Conservation (phyloP, 225 moss, liverwort and hornwort species). For the Physcomitrium patens region DNA sequence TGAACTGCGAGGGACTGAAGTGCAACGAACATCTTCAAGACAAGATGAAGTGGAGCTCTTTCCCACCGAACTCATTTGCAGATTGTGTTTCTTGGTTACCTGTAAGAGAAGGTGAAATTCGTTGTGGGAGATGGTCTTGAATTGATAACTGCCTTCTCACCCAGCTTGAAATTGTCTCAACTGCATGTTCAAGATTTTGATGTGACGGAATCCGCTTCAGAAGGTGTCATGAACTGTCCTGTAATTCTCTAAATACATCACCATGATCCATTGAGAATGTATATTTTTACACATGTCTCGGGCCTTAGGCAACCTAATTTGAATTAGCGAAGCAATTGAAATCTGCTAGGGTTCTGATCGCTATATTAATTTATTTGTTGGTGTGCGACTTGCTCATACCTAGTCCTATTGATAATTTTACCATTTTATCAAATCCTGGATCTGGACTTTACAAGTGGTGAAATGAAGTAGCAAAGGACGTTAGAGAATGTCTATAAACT, state of each 20-base stretch:
- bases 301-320: conserved; percentile 10
- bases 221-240: not conserved
- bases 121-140: conserved; percentile 22
- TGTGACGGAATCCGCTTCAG: not conserved
- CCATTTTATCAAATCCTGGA: too few relatives aligned
- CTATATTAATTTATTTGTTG: not conserved
- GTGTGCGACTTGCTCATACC: not conserved
- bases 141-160: conserved; percentile 7
- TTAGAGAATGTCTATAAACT: too few relatives aligned
- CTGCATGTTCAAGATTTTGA: not conserved
- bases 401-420: too few relatives aligned
- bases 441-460: too few relatives aligned
- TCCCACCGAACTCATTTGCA: not conserved
- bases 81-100: not conserved
- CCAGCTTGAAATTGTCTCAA: not conserved
- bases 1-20: conserved; percentile 1
- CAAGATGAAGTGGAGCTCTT: not conserved
- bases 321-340: not conserved
- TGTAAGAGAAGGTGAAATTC: conserved; percentile 4
- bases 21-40: not conserved
- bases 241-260: not conserved
- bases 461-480: too few relatives aligned
- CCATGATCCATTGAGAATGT: not conserved
- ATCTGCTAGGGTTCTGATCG: not conserved
- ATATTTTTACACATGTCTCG: not conserved